These are phyloP conservation scores for Flaveria linearis DNA, from an alignment of 129 eudicot species.

Conservation along the genomic window DNA sequence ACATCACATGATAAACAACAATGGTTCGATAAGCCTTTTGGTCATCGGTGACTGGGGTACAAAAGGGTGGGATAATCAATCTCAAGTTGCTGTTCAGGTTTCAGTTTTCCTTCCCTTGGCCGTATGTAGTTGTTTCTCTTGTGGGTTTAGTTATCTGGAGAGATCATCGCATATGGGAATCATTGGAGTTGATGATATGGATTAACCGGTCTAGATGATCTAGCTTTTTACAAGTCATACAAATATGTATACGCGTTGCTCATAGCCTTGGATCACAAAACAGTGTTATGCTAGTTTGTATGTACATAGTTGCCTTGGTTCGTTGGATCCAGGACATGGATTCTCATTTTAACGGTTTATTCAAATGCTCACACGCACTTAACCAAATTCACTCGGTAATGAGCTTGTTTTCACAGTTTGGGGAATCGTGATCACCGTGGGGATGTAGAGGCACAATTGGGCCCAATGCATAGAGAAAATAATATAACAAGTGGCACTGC, in stretches of 20 bases:
- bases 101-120: constrained; percentile 34
- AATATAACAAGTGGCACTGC: too few relatives aligned
- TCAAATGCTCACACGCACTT: background rate
- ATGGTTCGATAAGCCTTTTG: constrained; percentile 59
- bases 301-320: background rate
- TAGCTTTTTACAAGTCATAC: constrained; percentile 52
- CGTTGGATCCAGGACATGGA: background rate
- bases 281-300: constrained; percentile 59
- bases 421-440: background rate
- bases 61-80: constrained; percentile 59
- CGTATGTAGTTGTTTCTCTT: constrained; percentile 36
- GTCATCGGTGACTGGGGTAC: constrained; percentile 86
- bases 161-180: constrained; percentile 57
- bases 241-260: constrained; percentile 47
- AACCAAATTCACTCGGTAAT: background rate
- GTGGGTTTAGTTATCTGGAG: constrained; percentile 28
- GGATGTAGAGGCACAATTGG: background rate
- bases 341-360: background rate
- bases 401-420: background rate
- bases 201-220: constrained; percentile 49
- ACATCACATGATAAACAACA: constrained; percentile 43
- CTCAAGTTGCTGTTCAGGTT: constrained; percentile 64
- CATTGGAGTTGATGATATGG: constrained; percentile 56
- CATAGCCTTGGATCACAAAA: constrained; percentile 57
- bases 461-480: too few relatives aligned